Conservation (phyloP, 805 yeast genomes). For the Lachancea dasiensis region DNA sequence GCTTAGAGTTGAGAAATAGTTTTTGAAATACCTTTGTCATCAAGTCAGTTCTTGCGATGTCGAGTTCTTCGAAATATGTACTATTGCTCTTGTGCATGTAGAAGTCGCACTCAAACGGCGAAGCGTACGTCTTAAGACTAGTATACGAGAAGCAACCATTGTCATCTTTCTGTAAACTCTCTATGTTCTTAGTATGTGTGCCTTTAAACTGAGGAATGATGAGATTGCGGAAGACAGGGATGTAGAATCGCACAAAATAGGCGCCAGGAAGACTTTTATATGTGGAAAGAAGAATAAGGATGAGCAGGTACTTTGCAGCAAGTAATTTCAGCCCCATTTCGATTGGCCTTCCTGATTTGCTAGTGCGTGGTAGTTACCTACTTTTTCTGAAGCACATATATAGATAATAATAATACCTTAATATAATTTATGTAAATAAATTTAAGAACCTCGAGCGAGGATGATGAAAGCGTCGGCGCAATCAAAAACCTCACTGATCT, state of each 20-base stretch:
- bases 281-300: conserved; percentile 18
- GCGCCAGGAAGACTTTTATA: conserved; percentile 65
- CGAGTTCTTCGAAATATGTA: conserved; percentile 77
- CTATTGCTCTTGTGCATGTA: conserved; percentile 85
- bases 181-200: conserved; percentile 17
- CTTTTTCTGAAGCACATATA: too few species aligned
- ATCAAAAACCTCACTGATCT: too few species aligned
- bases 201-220: conserved; percentile 33
- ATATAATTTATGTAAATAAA: too few species aligned
- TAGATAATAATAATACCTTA: too few species aligned
- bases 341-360: too few species aligned
- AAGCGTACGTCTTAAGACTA: conserved; percentile 47
- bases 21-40: conserved; percentile 53
- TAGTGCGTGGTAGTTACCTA: too few species aligned
- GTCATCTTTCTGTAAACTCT: conserved; percentile 16
- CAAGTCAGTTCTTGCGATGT: conserved; percentile 64
- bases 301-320: neutral
- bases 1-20: conserved; percentile 41
- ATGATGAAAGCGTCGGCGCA: too few species aligned
- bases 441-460: too few species aligned
- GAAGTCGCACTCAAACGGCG: conserved; percentile 78
- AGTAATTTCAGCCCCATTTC: neutral
- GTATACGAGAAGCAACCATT: conserved; percentile 39
- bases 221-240: conserved; percentile 38
- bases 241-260: conserved; percentile 59